Evolutionary conservation across 129 eudicot genomes (phyloP), one percentile per base, ranked within the genome.

Genomic region (Glebionis coronaria): DNA sequence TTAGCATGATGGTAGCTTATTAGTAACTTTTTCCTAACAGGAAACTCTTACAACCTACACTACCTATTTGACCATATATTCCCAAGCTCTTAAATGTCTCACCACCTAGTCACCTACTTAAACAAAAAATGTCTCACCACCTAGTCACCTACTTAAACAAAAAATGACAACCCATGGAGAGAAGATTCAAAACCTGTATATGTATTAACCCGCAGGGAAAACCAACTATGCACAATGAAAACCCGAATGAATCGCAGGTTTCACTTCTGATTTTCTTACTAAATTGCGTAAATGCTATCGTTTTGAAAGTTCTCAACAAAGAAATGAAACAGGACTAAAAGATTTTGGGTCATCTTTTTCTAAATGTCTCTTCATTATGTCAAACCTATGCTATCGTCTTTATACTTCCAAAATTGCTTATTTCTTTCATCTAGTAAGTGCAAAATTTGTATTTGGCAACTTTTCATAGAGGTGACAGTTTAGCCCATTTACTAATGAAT

Each of bases 91-190:
- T n/a, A n/a, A n/a, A n/a, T n/a, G n/a, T n/a, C n/a, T n/a, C n/a
- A n/a, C n/a, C n/a, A n/a, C n/a, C n/a, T n/a, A n/a, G n/a, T n/a
- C n/a, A n/a, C n/a, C n/a, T n/a, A n/a, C n/a, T n/a, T n/a, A n/a
- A n/a, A n/a, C n/a, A n/a, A n/a, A n/a, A n/a, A n/a, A n/a, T n/a
- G n/a, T n/a, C n/a, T n/a, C n/a, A n/a, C n/a, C n/a, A n/a, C n/a
- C n/a, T n/a, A n/a, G n/a, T n/a, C n/a, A n/a, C n/a, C n/a, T n/a
- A n/a, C n/a, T n/a, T n/a, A n/a, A n/a, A n/a, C n/a, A n/a, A n/a
- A n/a, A n/a, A n/a, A n/a, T n/a, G n/a, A n/a, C 62, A 94, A 94
- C 45, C 99, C 99, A 58, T 94, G 99, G 99, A 85, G 95, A 70
- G 99, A 85, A 81, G 52, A 84, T 67, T 64, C 97, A 46, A 94